Conservation (phyloP, 495 filamentous ascomycete species). For the Alectoria sarmentosa region DNA sequence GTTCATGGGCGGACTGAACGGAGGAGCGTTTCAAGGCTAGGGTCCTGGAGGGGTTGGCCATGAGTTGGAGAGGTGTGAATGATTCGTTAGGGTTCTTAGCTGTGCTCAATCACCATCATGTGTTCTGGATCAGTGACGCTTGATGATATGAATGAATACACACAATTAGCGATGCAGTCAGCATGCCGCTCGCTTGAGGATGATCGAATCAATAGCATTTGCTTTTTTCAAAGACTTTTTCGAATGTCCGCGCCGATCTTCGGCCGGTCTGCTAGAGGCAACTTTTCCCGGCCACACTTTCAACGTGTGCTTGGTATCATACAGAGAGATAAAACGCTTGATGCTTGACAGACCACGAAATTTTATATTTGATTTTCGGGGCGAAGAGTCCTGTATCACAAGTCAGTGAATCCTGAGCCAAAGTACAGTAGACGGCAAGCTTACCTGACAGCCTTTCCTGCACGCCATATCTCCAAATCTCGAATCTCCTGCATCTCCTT, state of each 20-base stretch:
- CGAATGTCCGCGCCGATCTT: constrained; percentile 11
- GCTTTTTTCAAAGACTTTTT: too few species aligned
- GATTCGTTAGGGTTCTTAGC: not conserved
- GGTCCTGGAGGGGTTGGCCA: constrained; percentile 43
- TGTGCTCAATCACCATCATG: not conserved
- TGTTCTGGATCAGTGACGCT: not conserved
- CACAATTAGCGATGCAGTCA: not conserved
- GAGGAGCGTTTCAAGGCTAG: constrained; percentile 61
- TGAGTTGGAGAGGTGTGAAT: constrained; percentile 21
- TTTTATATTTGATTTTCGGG: constrained; percentile 90
- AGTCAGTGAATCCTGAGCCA: constrained; percentile 25
- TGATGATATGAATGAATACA: not conserved
- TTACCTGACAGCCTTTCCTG: constrained; percentile 89
- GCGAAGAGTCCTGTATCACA: constrained; percentile 58
- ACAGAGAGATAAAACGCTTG: constrained; percentile 1
- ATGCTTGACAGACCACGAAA: not conserved
- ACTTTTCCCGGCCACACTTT: constrained; percentile 8
- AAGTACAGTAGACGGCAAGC: constrained; percentile 23
- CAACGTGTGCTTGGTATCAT: constrained; percentile 12
- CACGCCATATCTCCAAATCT: constrained; percentile 95
- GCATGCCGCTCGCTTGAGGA: not conserved
- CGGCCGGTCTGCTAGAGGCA: constrained; percentile 5
- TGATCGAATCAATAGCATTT: too few species aligned
- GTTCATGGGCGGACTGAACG: constrained; percentile 59
- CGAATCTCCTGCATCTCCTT: constrained; percentile 95